Evolutionary conservation across 768 basidiomycete species (phyloP).

Genomic region (Mycena indigotica): DNA sequence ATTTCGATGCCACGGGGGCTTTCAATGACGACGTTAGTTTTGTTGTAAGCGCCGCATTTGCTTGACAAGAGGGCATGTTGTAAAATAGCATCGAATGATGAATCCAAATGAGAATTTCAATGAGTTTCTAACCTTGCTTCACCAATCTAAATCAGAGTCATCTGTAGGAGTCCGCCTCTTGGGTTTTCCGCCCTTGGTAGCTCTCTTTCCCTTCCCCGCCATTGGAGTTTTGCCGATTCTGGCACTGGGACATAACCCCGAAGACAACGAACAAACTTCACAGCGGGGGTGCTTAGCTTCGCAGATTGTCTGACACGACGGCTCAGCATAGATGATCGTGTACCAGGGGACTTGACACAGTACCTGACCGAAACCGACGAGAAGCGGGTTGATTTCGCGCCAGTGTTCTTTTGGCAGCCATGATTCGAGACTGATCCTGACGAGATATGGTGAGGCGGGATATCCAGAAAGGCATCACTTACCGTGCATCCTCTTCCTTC

Average conservation of each 20-base stretch:
- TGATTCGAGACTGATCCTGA: conserved; percentile 71
- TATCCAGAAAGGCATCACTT: conserved; percentile 6
- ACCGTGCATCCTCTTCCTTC: conserved; percentile 88
- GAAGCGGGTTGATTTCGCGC: conserved; percentile 73
- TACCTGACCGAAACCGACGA: conserved; percentile 88
- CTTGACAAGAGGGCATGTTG: neutral
- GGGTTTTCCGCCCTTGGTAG: too few species aligned
- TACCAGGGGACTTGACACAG: too few species aligned
- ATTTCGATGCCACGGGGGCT: neutral
- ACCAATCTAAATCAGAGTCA: too few species aligned
- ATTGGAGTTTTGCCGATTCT: too few species aligned
- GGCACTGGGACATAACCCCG: too few species aligned
- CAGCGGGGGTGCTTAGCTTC: too few species aligned
- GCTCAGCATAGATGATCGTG: too few species aligned
- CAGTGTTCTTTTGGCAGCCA: conserved; percentile 80
- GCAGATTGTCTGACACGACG: too few species aligned
- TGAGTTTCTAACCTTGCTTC: too few species aligned
- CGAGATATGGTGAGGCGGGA: neutral
- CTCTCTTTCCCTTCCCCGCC: too few species aligned
- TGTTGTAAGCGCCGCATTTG: neutral
- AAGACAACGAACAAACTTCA: too few species aligned
- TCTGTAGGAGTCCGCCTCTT: too few species aligned
- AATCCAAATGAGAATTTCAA: neutral
- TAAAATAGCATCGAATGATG: neutral
- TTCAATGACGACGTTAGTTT: conserved; percentile 8